A percentile compares a stretch with the other conserved stretches of the same genome.
Conservation (phyloP, 164 flowering plant species). For the Aristolochia fimbriata region DNA sequence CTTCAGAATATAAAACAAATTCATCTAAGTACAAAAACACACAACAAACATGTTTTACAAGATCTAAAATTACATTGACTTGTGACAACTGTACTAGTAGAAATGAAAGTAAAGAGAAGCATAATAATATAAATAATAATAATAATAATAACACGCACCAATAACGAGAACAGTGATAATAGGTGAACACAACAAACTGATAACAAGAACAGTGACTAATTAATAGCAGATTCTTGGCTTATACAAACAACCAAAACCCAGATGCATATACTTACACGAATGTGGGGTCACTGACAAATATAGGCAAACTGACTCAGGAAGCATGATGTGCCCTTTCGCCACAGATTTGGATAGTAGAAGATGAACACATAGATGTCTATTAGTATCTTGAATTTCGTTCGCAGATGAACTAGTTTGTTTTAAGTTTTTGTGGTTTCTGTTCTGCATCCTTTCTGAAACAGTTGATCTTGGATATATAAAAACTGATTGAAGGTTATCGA, state of each 20-base stretch:
- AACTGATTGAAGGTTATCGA: slow-evolving; percentile 50
- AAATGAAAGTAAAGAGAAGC: too few relatives aligned
- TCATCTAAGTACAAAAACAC: too few relatives aligned
- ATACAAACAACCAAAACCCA: neutral
- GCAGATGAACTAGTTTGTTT: slow-evolving; percentile 21
- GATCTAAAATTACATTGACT: too few relatives aligned
- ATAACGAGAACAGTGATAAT: too few relatives aligned
- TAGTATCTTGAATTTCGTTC: slow-evolving; percentile 29
- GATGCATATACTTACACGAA: slow-evolving; percentile 52
- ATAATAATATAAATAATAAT: too few relatives aligned
- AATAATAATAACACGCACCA: too few relatives aligned
- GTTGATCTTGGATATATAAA: slow-evolving; percentile 38
- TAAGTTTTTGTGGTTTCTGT: slow-evolving; percentile 16
- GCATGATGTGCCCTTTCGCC: slow-evolving; percentile 81
- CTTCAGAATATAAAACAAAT: too few relatives aligned
- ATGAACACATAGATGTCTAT: slow-evolving; percentile 41
- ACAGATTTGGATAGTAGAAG: slow-evolving; percentile 56
- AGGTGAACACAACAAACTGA: neutral
- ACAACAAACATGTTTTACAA: too few relatives aligned
- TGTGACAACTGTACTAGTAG: too few relatives aligned
- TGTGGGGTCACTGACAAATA: slow-evolving; percentile 54
- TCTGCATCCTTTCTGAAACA: slow-evolving; percentile 24
- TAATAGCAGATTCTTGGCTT: neutral
- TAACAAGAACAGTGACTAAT: neutral
- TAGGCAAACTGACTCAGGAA: slow-evolving; percentile 55